Conservation (phyloP, 495 filamentous ascomycete species). For the Pyrenula aspistea region DNA sequence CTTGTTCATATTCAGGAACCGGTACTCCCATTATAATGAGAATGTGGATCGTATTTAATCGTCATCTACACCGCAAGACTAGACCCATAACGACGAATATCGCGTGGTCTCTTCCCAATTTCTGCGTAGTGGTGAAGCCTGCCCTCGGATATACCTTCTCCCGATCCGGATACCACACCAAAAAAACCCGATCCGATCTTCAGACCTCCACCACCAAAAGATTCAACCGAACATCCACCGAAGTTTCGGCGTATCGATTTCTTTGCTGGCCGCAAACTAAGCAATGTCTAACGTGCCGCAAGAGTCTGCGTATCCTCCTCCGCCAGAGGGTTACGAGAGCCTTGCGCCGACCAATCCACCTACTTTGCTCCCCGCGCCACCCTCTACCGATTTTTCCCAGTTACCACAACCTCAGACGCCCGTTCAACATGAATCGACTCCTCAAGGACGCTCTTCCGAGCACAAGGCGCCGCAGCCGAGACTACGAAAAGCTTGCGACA, state of each 20-base stretch:
- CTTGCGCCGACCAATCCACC: neutral
- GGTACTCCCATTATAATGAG: too few relatives aligned
- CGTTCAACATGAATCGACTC: neutral
- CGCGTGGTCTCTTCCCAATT: too few relatives aligned
- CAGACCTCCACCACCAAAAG: too few relatives aligned
- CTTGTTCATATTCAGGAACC: too few relatives aligned
- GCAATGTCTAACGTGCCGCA: neutral
- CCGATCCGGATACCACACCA: too few relatives aligned
- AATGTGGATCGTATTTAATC: too few relatives aligned
- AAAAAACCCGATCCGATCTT: too few relatives aligned
- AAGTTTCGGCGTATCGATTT: neutral
- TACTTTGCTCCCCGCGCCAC: neutral
- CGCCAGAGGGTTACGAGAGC: neutral
- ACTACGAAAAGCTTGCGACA: conserved; percentile 71
- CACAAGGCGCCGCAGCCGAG: conserved; percentile 20
- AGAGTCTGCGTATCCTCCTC: neutral
- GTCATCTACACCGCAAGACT: too few relatives aligned
- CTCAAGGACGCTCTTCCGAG: neutral
- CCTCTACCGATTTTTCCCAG: neutral
- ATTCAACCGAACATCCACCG: neutral
- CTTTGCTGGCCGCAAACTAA: neutral
- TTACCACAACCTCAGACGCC: neutral
- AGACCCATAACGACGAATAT: too few relatives aligned
- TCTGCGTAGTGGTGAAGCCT: too few relatives aligned
- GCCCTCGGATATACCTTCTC: too few relatives aligned